Evolutionary conservation across 352 stramenopile genomes (phyloP).

Genomic region (Hyaloperonospora brassicae): DNA sequence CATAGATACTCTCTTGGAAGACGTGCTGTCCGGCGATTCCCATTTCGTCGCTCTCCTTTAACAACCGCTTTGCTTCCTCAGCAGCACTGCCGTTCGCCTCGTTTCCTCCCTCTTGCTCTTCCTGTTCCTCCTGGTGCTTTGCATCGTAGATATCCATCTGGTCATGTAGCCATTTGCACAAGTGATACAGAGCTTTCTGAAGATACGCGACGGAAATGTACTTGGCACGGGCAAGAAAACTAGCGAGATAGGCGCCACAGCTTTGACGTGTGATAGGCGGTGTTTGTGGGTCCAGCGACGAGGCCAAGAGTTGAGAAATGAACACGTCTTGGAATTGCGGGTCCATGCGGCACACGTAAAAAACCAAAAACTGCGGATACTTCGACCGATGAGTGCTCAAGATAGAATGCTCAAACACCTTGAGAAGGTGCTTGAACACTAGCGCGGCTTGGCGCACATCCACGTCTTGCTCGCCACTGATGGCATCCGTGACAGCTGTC

Average conservation of each 20-base stretch:
- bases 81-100: constrained; percentile 13
- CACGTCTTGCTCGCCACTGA: constrained; percentile 16
- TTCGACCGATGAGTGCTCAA: constrained; percentile 89
- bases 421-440: constrained; percentile 74
- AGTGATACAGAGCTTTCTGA: constrained; percentile 87
- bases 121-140: constrained; percentile 24
- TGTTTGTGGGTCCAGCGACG: constrained; percentile 70
- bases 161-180: constrained; percentile 91
- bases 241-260: constrained; percentile 92
- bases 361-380: constrained; percentile 89
- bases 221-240: constrained; percentile 91
- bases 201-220: constrained; percentile 91
- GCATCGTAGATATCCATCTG: constrained; percentile 88
- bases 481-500: not conserved
- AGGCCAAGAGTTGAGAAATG: constrained; percentile 70
- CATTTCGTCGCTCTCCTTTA: constrained; percentile 27
- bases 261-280: constrained; percentile 88
- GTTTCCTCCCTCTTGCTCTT: constrained; percentile 4
- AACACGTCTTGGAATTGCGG: constrained; percentile 78
- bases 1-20: constrained; percentile 71
- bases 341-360: constrained; percentile 76
- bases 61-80: constrained; percentile 20
- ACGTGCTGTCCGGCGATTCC: constrained; percentile 12
- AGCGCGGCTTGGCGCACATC: constrained; percentile 44
- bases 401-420: constrained; percentile 80